Base-by-base conservation (phyloP, 1,284 basidiomycete species). In the Melampsora abietis-canadensis region DNA sequence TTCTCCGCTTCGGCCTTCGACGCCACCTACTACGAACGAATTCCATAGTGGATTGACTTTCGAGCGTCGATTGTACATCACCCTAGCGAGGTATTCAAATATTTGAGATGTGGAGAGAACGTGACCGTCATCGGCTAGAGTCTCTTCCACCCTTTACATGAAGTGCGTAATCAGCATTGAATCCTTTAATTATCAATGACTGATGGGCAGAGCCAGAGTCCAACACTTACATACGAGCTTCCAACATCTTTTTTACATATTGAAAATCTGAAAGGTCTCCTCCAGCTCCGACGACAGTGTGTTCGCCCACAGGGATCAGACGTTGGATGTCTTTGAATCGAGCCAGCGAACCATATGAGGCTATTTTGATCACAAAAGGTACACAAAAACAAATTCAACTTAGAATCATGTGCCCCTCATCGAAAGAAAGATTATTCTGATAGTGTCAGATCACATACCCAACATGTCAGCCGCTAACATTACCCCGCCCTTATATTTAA, bases 381-480 rank as follows among this genome's bases (percentile, higher is more conserved):
- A 10, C 51, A n/a, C n/a, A n/a, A 54, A 54, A 21, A 21, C 14
- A 54, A 27, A 6, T 61, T 66, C 7, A 47, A 47, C 40, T n/a
- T 19, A 51, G 54, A 37, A 57, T 67, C 47, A 24, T 54, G 24
- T 17, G 47, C n/a, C 34, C 73, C 19, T 30, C 10, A 60, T 63
- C 48, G 34, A 48, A 51, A 21, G 48, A 21, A 19, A 66, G 40
- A 46, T 21, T 51, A 65, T 19, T 8, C 19, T 19, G 21, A 31
- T 21, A 54, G 51, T 54, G 61, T 46, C 31, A 46, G 15, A 31
- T 17, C 8, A 79, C 78, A 77, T 81, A 94, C 93, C 93, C 66
- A 98, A 89, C 79, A 91, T 98, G 85, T 99, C 95, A 46, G 96
- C 92, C n/a, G 96, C 94, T 85, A 99, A 89, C 92, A 99, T 97